Conservation (phyloP, 1,284 basidiomycete species). For the Leccinum ponderosum region DNA sequence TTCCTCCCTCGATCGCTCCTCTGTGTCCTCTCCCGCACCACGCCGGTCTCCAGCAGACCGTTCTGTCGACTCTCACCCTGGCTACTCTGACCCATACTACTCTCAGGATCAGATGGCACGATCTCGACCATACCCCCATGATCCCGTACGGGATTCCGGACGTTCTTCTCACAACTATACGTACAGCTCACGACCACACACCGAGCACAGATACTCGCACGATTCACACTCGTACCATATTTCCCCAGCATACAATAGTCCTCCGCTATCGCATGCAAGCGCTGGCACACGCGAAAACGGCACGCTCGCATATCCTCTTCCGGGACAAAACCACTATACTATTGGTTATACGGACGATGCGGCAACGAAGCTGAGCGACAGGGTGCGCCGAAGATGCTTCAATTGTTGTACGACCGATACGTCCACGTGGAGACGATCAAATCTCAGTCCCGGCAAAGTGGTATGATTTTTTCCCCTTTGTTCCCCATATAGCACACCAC, state of each 20-base stretch:
- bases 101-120: slow-evolving; percentile 32
- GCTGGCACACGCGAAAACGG: slow-evolving; percentile 23
- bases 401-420: slow-evolving; percentile 85
- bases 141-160: slow-evolving; percentile 35
- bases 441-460: slow-evolving; percentile 78
- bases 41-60: slow-evolving; percentile 37
- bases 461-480: slow-evolving; percentile 43
- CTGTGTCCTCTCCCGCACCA: slow-evolving; percentile 55
- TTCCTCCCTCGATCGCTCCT: slow-evolving; percentile 57
- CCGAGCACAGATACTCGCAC: slow-evolving; percentile 34
- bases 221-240: slow-evolving; percentile 35
- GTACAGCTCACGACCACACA: slow-evolving; percentile 28
- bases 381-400: slow-evolving; percentile 72
- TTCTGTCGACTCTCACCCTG: slow-evolving; percentile 27
- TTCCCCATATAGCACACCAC: slow-evolving; percentile 3
- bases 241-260: slow-evolving; percentile 30
- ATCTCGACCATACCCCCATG: slow-evolving; percentile 38
- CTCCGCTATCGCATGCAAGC: slow-evolving; percentile 24
- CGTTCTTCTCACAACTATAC: slow-evolving; percentile 34
- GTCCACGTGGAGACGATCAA: slow-evolving; percentile 75
- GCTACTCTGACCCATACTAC: slow-evolving; percentile 34
- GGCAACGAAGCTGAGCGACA: slow-evolving; percentile 72
- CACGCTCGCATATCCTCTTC: slow-evolving; percentile 37
- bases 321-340: slow-evolving; percentile 37
- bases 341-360: slow-evolving; percentile 73